These are phyloP conservation scores for Metschnikowia peoriensis DNA, from an alignment of 805 yeast genomes.

Conservation along the genomic window DNA sequence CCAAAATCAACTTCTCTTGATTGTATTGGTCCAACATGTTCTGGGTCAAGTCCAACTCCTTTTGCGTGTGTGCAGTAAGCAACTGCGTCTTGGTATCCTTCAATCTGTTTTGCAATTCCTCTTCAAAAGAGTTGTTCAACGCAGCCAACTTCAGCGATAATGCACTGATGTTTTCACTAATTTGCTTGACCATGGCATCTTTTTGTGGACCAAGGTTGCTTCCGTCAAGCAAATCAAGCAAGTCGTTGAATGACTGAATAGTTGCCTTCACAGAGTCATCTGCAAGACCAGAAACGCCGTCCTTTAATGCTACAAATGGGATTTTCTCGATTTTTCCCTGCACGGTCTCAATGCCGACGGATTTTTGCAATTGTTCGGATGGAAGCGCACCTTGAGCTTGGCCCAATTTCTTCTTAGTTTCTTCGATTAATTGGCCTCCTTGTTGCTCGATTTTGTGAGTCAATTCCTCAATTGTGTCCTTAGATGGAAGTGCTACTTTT, in stretches of 20 bases:
- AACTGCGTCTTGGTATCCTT: constrained; percentile 39
- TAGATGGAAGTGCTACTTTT: constrained; percentile 29
- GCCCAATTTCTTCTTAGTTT: constrained; percentile 34
- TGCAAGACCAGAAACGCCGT: constrained; percentile 20
- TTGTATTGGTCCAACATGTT: constrained; percentile 61
- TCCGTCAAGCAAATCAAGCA: constrained; percentile 36
- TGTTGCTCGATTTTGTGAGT: constrained; percentile 32
- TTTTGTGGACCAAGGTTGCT: constrained; percentile 24
- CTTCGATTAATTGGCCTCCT: constrained; percentile 35
- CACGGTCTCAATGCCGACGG: constrained; percentile 36
- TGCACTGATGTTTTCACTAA: constrained; percentile 31
- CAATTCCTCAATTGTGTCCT: constrained; percentile 30
- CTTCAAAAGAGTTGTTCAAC: constrained; percentile 35
- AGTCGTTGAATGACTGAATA: constrained; percentile 37
- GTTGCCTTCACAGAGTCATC: constrained; percentile 37
- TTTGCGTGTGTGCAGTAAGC: constrained; percentile 38
- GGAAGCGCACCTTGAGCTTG: constrained; percentile 25
- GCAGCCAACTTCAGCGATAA: constrained; percentile 33
- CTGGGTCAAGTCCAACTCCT: constrained; percentile 58
- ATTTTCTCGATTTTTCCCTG: constrained; percentile 29
- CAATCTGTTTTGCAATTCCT: constrained; percentile 34
- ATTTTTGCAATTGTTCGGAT: constrained; percentile 42
- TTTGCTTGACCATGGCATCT: constrained; percentile 28
- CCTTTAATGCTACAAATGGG: constrained; percentile 32
- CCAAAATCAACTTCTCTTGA: constrained; percentile 58